These are phyloP conservation scores for Sideroxylon spinosum DNA, from an alignment of 179 eudicot genomes.

Conservation along the genomic window DNA sequence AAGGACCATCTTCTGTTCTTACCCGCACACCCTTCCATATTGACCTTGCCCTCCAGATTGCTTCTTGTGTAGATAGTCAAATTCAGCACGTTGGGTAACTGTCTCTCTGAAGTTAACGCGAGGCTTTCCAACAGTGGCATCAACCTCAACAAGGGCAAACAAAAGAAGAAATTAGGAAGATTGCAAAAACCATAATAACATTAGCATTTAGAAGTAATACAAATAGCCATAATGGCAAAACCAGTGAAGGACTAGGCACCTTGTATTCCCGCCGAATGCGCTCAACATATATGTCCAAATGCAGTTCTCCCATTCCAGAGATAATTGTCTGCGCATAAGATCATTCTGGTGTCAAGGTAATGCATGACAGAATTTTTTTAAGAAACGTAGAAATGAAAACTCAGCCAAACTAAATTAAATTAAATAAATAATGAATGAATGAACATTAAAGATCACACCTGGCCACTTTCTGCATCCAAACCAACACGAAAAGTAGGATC, in stretches of 20 bases:
- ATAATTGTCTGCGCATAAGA: slow-evolving; percentile 65
- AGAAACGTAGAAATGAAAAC: not conserved
- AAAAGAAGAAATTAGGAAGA: not conserved
- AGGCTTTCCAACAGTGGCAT: slow-evolving; percentile 85
- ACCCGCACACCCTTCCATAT: slow-evolving; percentile 93
- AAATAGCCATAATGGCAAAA: not conserved
- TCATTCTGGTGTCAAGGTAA: slow-evolving; percentile 12
- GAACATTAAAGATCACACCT: slow-evolving; percentile 28
- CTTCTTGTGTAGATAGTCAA: slow-evolving; percentile 93
- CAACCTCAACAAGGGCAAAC: slow-evolving; percentile 54
- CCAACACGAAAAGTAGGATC: slow-evolving; percentile 98
- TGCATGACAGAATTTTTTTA: not conserved
- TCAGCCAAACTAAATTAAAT: not conserved
- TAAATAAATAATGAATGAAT: not conserved
- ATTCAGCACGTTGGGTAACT: slow-evolving; percentile 84
- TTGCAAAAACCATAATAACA: not conserved
- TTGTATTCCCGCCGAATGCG: slow-evolving; percentile 89
- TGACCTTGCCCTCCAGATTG: slow-evolving; percentile 98
- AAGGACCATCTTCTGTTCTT: slow-evolving; percentile 23
- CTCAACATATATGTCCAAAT: slow-evolving; percentile 89
- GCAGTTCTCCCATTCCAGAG: slow-evolving; percentile 98
- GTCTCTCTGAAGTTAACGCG: slow-evolving; percentile 98
- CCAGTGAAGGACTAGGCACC: slow-evolving; percentile 34
- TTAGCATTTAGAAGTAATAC: not conserved
- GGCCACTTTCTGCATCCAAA: slow-evolving; percentile 89